phyloP scores from a whole-genome alignment of 225 moss, liverwort and hornwort genomes.

The Takakia lepidozioides region DNA sequence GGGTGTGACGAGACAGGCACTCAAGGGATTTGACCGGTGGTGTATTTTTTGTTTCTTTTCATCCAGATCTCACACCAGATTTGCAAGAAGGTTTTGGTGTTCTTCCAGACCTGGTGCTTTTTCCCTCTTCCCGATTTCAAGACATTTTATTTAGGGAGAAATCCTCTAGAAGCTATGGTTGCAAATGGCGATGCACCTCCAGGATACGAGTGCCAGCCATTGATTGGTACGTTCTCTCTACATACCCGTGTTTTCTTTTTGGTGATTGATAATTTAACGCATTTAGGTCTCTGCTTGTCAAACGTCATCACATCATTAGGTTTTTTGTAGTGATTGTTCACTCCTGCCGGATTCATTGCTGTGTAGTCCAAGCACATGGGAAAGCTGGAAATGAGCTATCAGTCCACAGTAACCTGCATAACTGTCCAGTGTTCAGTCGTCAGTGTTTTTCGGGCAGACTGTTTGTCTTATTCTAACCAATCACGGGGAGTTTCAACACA shows the following conservation, averaged over 20 bases:
- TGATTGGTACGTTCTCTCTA: slow-evolving; percentile 26
- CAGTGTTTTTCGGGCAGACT: background rate
- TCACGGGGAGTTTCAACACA: background rate
- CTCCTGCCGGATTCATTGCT: too few relatives aligned
- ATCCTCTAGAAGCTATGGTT: slow-evolving; percentile 25
- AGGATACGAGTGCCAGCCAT: slow-evolving; percentile 54
- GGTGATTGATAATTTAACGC: background rate
- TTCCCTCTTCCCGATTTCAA: too few relatives aligned
- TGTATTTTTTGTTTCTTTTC: too few relatives aligned
- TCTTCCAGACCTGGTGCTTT: too few relatives aligned
- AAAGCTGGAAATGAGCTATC: background rate
- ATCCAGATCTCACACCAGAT: too few relatives aligned
- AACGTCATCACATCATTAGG: background rate
- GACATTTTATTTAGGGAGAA: too few relatives aligned
- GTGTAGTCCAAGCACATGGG: too few relatives aligned
- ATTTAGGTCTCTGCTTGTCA: background rate
- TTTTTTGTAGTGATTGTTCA: too few relatives aligned
- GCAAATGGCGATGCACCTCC: slow-evolving; percentile 28
- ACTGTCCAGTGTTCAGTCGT: background rate
- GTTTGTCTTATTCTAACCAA: background rate
- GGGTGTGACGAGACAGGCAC: too few relatives aligned
- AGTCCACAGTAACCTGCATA: background rate
- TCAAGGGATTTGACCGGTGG: too few relatives aligned
- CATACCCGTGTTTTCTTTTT: background rate
- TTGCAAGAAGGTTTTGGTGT: too few relatives aligned